Base-by-base conservation (phyloP, 2,329 filamentous ascomycete genomes). In the Ceratocystis diversiconidia region DNA sequence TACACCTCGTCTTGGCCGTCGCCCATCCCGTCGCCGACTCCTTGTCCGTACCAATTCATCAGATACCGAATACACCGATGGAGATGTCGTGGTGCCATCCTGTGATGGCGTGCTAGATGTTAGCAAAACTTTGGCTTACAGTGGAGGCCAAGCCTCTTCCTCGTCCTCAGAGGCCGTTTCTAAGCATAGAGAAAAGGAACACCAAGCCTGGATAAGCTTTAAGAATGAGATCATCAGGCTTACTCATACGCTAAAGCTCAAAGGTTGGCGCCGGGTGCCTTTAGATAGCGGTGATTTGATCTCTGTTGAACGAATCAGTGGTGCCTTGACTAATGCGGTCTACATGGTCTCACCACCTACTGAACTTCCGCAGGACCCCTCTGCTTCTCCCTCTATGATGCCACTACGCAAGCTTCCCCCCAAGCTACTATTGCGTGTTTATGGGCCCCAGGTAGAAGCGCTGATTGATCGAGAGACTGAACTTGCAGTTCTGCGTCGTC, bases 381-480 rank as follows among this genome's bases (percentile, higher is more conserved):
- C 73, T 6, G 50, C 71, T 65, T 74, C 69, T 30, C 71, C 63
- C 77, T 69, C 77, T 10, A 74, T 76, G 62, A 80, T 76, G 71
- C 28, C 63, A 15, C 15, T 44, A 8, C 63, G 63, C 25, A 80
- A 77, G 68, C 72, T 70, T 25, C 82, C 82, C 0, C 74, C 76
- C 2, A 96, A 95, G 74, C 79, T 99, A 1, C 80, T 99, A 0
- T 80, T 99, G 19, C 87, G 94, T 48, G 88, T 99, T 67, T 99
- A 99, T 71, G 94, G 94, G 0, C 91, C 92, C 0, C 90, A 97
- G 72, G 92, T 95, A 2, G 92, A 96, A 72, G 90, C 97, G 74
- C 81, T 99, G 55, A 99, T 99, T 71, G 92, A 99, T 73, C 84
- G 94, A 68, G 89, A 96, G 66, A 88, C 88, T 28, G 94, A 99